Conservation (phyloP, 2,329 filamentous ascomycete species). For the Fusarium tricinctum region DNA sequence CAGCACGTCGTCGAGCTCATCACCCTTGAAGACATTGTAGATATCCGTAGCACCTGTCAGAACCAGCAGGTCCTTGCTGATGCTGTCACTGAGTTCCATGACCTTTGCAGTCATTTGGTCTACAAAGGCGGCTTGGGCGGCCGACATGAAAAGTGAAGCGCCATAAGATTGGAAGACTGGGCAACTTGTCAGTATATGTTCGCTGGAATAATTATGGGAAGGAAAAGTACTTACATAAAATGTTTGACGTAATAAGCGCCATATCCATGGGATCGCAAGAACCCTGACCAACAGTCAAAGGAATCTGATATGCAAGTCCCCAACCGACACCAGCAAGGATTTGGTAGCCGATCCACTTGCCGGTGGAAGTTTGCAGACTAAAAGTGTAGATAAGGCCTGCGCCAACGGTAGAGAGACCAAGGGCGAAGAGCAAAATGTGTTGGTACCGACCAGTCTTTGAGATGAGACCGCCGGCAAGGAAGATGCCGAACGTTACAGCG, state of each 20-base stretch:
- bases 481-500: conserved; percentile 56
- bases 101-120: conserved; percentile 12
- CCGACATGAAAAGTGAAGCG: conserved; percentile 14
- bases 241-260: conserved; percentile 13
- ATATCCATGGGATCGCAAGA: conserved; percentile 15
- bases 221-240: conserved; percentile 1
- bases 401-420: conserved; percentile 57
- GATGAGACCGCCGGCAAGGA: conserved; percentile 55
- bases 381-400: conserved; percentile 59
- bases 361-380: conserved; percentile 52
- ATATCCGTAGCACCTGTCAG: conserved; percentile 13
- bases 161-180: conserved; percentile 16
- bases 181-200: not conserved
- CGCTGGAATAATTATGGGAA: not conserved
- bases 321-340: conserved; percentile 61
- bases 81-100: conserved; percentile 9
- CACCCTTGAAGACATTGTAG: conserved; percentile 11
- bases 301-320: conserved; percentile 61
- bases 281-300: conserved; percentile 37
- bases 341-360: conserved; percentile 66
- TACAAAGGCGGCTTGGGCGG: conserved; percentile 7
- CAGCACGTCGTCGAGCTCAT: conserved; percentile 9
- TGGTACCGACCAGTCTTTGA: conserved; percentile 56
- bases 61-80: conserved; percentile 6
- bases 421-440: conserved; percentile 60